Conservation (phyloP, 2,329 filamentous ascomycete species). For the Coniella vitis region DNA sequence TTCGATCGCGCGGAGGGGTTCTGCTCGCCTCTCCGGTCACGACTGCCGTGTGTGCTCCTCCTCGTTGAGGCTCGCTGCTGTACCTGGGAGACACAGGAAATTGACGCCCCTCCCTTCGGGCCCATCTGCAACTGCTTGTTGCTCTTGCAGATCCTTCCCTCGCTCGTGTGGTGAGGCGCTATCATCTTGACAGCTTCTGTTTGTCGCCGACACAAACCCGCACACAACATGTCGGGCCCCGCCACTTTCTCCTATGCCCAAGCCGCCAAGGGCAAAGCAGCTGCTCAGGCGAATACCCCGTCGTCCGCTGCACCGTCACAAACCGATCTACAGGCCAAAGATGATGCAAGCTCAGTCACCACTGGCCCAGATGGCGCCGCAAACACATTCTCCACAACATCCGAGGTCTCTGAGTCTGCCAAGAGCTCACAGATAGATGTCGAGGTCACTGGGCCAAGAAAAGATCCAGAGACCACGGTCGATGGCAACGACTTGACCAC, state of each 20-base stretch:
- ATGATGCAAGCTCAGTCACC: conserved; percentile 27
- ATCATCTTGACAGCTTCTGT: conserved; percentile 4
- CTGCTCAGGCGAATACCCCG: conserved; percentile 32
- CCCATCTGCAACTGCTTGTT: conserved; percentile 10
- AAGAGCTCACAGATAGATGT: conserved; percentile 20
- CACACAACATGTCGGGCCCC: conserved; percentile 40
- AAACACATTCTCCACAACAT: conserved; percentile 30
- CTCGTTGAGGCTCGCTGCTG: conserved; percentile 13
- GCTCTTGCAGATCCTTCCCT: conserved; percentile 10
- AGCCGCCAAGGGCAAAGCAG: conserved; percentile 74
- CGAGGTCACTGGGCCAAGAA: conserved; percentile 21
- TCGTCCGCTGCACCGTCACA: conserved; percentile 26
- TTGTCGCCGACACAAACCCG: not conserved
- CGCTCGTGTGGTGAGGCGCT: conserved; percentile 7
- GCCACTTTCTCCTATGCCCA: conserved; percentile 87
- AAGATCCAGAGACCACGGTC: conserved; percentile 23
- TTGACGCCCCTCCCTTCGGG: conserved; percentile 8
- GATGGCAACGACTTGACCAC: conserved; percentile 26
- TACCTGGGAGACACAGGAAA: conserved; percentile 10
- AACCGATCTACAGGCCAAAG: conserved; percentile 27
- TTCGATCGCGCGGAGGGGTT: conserved; percentile 5
- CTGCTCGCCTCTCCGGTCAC: conserved; percentile 7
- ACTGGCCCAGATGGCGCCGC: conserved; percentile 29
- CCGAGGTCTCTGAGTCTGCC: conserved; percentile 24
- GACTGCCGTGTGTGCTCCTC: conserved; percentile 9